Evolutionary conservation across 441 rosid species (phyloP), one percentile per base, ranked within the genome.

Genomic region (Raphanus hybrid): DNA sequence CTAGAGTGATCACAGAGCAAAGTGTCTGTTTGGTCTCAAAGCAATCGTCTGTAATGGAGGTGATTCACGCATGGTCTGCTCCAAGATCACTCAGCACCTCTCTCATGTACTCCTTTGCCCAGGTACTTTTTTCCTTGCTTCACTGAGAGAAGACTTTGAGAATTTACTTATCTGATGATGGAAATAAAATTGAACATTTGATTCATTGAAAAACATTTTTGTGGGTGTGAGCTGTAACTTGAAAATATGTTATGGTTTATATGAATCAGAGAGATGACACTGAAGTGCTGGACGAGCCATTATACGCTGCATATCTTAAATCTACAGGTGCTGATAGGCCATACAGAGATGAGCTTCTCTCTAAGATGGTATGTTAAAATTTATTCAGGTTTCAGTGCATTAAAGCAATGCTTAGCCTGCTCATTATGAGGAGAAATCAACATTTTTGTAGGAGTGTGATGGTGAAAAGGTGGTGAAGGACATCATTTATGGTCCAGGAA

Each of bases 81-180:
- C 97, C 98, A 70, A 82, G 98, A 81, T 94, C 98, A 9, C 92
- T 94, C 80, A 94, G 98, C 71, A 92, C 96, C 74, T 23, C 85
- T 73, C 88, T 94, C 79, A 73, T 90, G 90, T 90, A 92, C 82
- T 92, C 98, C 73, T 92, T 94, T 84, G 86, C 94, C 60, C 96
- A 92, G 97, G 98, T 91, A 34, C 52, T 4, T 11, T 14, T 18
- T 35, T 60, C 61, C 73, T n/a, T 43, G 5, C 74, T 23, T 61
- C 60, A 15, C 11, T 65, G n/a, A 39, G 23, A 29, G 60, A 41
- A 37, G 62, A 29, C 15, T 61, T 32, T 35, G 48, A 35, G 68
- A 18, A 57, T 69, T 20, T 8, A n/a, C 9, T 58, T 45, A 2
- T 45, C 12, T 45, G 54, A 64, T 9, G 69, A 45, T 61, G 12